These are phyloP conservation scores for Protomyces inouyei DNA, from an alignment of 1,139 yeast species.

Conservation along the genomic window DNA sequence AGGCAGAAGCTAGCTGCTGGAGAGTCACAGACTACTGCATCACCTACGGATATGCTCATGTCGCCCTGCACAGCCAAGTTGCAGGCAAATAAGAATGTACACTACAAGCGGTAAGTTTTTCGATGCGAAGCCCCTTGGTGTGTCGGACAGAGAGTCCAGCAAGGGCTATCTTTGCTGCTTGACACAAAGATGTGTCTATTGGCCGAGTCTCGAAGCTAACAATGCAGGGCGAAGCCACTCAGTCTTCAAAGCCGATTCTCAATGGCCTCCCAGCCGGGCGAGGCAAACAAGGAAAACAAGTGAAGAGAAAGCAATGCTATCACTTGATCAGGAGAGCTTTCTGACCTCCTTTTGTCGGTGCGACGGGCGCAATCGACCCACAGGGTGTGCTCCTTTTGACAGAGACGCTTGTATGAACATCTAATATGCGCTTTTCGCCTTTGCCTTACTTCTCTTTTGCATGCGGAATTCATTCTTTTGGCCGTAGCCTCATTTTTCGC, in stretches of 20 bases:
- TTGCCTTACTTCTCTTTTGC: too few relatives aligned
- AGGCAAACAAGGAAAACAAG: constrained; percentile 19
- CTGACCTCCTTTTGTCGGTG: too few relatives aligned
- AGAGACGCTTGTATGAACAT: too few relatives aligned
- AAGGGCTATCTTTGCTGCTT: background rate
- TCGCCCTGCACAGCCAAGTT: constrained; percentile 57
- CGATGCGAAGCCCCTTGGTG: too few relatives aligned
- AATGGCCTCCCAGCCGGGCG: constrained; percentile 10
- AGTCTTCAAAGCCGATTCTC: constrained; percentile 20
- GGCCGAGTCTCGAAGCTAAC: background rate
- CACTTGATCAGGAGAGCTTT: too few relatives aligned
- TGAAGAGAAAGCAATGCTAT: background rate
- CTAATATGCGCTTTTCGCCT: too few relatives aligned
- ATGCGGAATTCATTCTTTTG: too few relatives aligned
- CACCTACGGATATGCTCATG: constrained; percentile 55
- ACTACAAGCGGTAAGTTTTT: constrained; percentile 37
- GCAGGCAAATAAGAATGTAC: constrained; percentile 48
- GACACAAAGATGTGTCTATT: background rate
- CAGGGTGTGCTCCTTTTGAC: too few relatives aligned
- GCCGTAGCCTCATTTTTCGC: too few relatives aligned
- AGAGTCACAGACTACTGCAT: constrained; percentile 42
- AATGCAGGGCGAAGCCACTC: constrained; percentile 24
- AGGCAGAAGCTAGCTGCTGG: constrained; percentile 21
- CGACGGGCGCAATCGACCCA: too few relatives aligned
- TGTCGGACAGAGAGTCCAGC: background rate